Conservation (phyloP, 345 rosid species). For the Hevea brasiliensis region DNA sequence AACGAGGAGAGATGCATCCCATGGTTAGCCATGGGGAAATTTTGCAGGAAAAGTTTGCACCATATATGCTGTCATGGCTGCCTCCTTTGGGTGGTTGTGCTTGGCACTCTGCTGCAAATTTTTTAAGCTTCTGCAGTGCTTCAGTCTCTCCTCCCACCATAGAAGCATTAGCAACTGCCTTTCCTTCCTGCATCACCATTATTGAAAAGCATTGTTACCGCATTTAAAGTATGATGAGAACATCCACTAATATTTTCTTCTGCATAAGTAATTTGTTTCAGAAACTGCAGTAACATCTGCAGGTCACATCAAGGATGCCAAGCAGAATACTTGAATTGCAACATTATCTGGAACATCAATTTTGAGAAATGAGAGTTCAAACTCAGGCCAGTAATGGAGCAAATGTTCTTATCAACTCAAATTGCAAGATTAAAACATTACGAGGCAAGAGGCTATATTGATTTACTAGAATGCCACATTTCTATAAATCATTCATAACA, state of each 20-base stretch:
- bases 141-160: conserved; percentile 98
- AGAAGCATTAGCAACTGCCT: conserved; percentile 44
- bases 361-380: background rate
- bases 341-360: background rate
- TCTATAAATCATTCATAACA: background rate
- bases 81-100: conserved; percentile 75
- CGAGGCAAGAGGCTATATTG: background rate
- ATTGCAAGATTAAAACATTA: background rate
- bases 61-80: conserved; percentile 60
- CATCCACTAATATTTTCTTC: background rate
- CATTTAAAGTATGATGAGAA: background rate
- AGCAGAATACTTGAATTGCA: background rate
- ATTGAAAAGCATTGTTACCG: conserved; percentile 16
- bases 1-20: conserved; percentile 93
- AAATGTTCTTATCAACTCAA: background rate
- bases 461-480: background rate
- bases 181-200: conserved; percentile 57
- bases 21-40: conserved; percentile 90
- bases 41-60: conserved; percentile 94
- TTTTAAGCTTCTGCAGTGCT: conserved; percentile 74
- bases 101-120: conserved; percentile 76
- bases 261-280: background rate
- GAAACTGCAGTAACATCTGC: background rate
- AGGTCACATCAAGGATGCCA: conserved; percentile 2
- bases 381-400: background rate